These are phyloP conservation scores for Datisca glomerata DNA, from an alignment of 306 rosid genomes.

Conservation along the genomic window DNA sequence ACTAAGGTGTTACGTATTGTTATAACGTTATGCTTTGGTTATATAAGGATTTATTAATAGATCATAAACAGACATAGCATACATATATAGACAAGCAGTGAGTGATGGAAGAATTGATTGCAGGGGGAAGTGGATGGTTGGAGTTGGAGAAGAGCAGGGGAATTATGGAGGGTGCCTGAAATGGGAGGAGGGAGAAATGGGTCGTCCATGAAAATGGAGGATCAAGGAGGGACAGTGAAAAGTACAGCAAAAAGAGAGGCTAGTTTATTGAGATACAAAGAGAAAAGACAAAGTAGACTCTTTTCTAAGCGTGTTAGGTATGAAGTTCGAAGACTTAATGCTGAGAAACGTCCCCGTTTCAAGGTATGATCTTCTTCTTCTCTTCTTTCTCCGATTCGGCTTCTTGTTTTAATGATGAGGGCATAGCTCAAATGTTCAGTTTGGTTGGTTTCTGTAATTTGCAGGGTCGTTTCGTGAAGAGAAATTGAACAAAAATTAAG, in stretches of 20 bases:
- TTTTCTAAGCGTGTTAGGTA: slow-evolving; percentile 71
- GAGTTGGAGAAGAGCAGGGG: slow-evolving; percentile 35
- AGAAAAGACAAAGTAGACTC: slow-evolving; percentile 71
- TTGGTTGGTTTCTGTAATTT: neutral
- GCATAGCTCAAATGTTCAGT: no score
- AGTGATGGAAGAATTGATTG: neutral
- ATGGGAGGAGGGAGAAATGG: slow-evolving; percentile 9
- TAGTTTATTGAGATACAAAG: slow-evolving; percentile 80
- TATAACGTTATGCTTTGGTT: no score
- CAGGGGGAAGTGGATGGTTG: slow-evolving; percentile 32
- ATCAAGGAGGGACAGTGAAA: slow-evolving; percentile 19
- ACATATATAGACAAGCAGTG: no score
- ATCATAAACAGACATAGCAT: no score
- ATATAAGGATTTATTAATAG: no score
- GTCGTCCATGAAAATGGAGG: slow-evolving; percentile 16
- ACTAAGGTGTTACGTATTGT: no score
- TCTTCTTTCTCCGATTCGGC: neutral
- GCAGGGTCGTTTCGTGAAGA: slow-evolving; percentile 96
- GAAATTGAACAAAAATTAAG: no score
- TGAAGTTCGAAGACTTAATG: slow-evolving; percentile 83
- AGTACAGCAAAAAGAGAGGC: slow-evolving; percentile 58
- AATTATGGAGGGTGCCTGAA: slow-evolving; percentile 52
- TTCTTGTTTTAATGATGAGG: no score
- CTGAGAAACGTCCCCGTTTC: slow-evolving; percentile 85
- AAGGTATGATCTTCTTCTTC: slow-evolving; percentile 36